phyloP scores from a whole-genome alignment of 2,329 filamentous ascomycete genomes.

The Leptographium radiaticola region DNA sequence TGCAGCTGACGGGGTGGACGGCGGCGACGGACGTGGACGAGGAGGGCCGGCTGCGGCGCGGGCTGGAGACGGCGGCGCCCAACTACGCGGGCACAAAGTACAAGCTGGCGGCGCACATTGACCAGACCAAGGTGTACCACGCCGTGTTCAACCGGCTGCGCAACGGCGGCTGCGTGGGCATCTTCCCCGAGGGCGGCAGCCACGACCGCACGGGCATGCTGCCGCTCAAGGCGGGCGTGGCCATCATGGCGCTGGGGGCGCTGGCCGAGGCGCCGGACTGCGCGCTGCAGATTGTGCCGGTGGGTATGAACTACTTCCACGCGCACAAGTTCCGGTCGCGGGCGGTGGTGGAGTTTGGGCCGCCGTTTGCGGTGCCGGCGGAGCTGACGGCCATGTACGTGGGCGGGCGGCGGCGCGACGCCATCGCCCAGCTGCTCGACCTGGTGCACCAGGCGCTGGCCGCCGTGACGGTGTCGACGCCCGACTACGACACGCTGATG shows the following conservation, averaged over 20 bases:
- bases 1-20: conserved; percentile 64
- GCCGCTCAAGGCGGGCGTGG: conserved; percentile 89
- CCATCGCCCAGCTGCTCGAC: conserved; percentile 74
- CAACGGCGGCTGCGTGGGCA: conserved; percentile 79
- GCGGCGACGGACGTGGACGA: conserved; percentile 46
- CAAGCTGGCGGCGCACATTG: conserved; percentile 83
- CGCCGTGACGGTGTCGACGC: conserved; percentile 80
- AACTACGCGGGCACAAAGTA: conserved; percentile 68
- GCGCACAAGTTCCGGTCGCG: conserved; percentile 95
- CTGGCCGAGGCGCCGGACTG: conserved; percentile 76
- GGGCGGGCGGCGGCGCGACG: conserved; percentile 69
- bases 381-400: conserved; percentile 80
- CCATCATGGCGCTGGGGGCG: conserved; percentile 92
- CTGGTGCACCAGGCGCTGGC: conserved; percentile 75
- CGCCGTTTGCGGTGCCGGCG: conserved; percentile 69
- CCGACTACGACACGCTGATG: conserved; percentile 95
- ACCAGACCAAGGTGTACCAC: conserved; percentile 88
- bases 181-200: conserved; percentile 93
- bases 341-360: conserved; percentile 90
- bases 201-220: conserved; percentile 87
- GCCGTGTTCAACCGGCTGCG: conserved; percentile 78
- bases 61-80: conserved; percentile 37
- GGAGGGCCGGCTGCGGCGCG: conserved; percentile 48
- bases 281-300: conserved; percentile 86
- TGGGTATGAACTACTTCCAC: conserved; percentile 99